Evolutionary conservation across 805 yeast species (phyloP), one percentile per base, ranked within the genome.

Genomic region (Saccharomycopsis sp.): DNA sequence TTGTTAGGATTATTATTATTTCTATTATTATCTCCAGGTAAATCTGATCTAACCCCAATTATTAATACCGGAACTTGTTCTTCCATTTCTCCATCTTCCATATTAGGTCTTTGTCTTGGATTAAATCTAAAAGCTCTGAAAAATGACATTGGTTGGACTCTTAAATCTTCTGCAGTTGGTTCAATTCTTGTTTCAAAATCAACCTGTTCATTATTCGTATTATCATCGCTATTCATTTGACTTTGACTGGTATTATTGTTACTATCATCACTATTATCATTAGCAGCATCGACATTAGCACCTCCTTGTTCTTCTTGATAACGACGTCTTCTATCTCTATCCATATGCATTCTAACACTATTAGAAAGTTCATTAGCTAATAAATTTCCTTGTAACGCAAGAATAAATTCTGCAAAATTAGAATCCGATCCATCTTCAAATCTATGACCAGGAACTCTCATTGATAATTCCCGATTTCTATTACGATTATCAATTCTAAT

Each of bases 21-120:
- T 15, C 21, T 26, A 21, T 19, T 20, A n/a, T 13, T 21, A n/a
- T 40, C 23, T 3, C 39, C 46, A 13, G 51, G 54, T 15, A 49
- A 47, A 3, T 53, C 64, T 1, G 73, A 66, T 6, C 75, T 54
- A 18, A 71, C 66, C 4, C 76, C 74, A 17, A 70, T 62, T 19
- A 70, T 64, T 42, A 70, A 56, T 3, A 71, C 70, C 1, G 76
- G 76, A 3, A 70, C 60, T n/a, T 39, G 42, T 20, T 45, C 49
- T 8, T 39, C 42, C 10, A 40, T 41, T 27, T 20, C 38, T 1
- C 17, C 31, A 5, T 8, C n/a, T 17, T 34, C 30, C 14, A 40
- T 37, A 17, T 35, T 28, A 13, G 38, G 46, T 15, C 36, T 40
- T n/a, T n/a, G n/a, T 34, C 54, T 56, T 31, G 55, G 51, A 31